Base-by-base conservation (phyloP, 768 basidiomycete genomes). In the Lactarius quietus region DNA sequence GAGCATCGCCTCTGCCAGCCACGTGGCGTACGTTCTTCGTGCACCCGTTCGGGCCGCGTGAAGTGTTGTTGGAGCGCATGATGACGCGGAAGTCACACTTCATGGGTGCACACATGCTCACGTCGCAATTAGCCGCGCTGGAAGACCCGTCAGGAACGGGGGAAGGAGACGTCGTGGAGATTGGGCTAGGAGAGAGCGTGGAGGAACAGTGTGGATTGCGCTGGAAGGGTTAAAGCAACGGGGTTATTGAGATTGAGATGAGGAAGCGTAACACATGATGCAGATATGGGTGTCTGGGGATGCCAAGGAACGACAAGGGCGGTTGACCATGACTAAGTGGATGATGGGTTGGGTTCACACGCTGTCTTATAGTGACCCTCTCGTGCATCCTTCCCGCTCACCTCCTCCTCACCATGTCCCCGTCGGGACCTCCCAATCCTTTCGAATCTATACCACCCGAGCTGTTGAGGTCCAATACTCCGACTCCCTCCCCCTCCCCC, bases 31-130 rank as follows among this genome's bases (percentile, higher is more conserved):
- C 93, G 9, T 88, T 81, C 72, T 95, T 98, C 71, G 86, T 96
- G 63, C 95, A 87, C 73, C 84, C 93, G 68, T 77, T 87, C 38
- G 92, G 90, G 12, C 71, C 78, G 23, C 74, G 78, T 51, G 79
- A 83, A 31, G 71, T 86, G 57, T 71, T 95, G 63, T 61, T 81
- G 73, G 84, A 85, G 52, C 79, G 93, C 39, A 88, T 94, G 84
- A 70, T 70, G 75, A 78, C 78, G 43, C 79, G 93, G 39, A 69
- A 80, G 48, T 87, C 86, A 0, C 93, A 95, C 74, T 95, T 89
- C 69, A 91, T 95, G 88, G 93, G 92, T 76, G 84, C 84, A 26
- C 73, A 71, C 4, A 93, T 95, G 93, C 77, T 95, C 69, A 87
- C 88, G 58, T 88, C 89, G 68, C 93, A 95, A 78, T 70, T 93